Evolutionary conservation across 805 yeast genomes (phyloP), one percentile per base, ranked within the genome.

Genomic region (Starmera amethionina): DNA sequence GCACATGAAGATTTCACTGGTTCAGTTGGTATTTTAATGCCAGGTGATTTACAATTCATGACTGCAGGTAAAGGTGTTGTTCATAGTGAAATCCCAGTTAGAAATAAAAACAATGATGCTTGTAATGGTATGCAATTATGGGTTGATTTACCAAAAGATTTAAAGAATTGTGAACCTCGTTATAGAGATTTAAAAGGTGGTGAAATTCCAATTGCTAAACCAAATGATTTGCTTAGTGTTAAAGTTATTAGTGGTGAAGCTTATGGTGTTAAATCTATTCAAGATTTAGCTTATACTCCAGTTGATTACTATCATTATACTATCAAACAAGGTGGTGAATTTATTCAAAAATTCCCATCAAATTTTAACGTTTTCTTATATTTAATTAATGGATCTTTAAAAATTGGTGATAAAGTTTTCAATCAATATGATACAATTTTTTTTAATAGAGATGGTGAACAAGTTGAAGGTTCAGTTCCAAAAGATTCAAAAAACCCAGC

Each of bases 31-130:
- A 68, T 84, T 8, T 63, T 88, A 40, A 69, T 73, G 45, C 76
- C 86, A 8, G 96, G 95, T 42, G 96, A 87, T 57, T 65, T 88
- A 48, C 96, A 87, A 59, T 86, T 87, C 59, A 87, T 87, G 96
- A 87, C 95, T 25, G 95, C 96, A 5, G 96, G 95, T 44, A 73
- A 72, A 50, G 96, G 94, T 38, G 76, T 86, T 31, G 83, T 83
- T 40, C 96, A 86, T 58, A 73, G 87, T 3, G 96, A 87, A 56
- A 86, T 86, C 76, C 95, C 95, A 8, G 79, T 79, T 30, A 65
- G 68, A 32, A 61, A 64, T 45, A 66, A 65, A 16, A 66, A 72
- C 32, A 63, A 64, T 25, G 70, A 70, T 33, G 75, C 79, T 1
- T 61, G 72, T 16, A 69, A 66, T 40, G 95, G 95, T 44, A 64